phyloP scores from a whole-genome alignment of 1,139 yeast genomes.

The Citeromyces hawaiiensis region DNA sequence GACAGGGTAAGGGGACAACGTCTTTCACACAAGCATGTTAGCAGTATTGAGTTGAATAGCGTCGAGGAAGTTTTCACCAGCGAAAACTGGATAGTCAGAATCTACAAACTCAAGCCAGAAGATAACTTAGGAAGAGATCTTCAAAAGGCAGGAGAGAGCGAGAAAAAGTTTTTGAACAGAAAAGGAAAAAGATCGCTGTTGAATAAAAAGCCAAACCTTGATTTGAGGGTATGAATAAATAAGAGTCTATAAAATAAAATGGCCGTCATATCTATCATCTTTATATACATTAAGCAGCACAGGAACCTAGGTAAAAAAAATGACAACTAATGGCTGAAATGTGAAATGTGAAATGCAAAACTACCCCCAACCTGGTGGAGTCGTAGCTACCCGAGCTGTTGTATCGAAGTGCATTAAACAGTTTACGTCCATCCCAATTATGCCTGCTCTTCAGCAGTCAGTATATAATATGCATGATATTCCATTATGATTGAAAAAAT shows the following conservation, averaged over 20 bases:
- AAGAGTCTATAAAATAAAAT: too few species aligned
- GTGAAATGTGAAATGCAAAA: slow-evolving; percentile 55
- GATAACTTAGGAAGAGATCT: slow-evolving; percentile 81
- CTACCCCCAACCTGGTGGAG: too few species aligned
- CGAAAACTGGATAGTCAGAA: slow-evolving; percentile 94
- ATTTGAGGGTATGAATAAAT: slow-evolving; percentile 10
- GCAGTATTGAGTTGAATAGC: slow-evolving; percentile 52
- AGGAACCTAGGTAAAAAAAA: too few species aligned
- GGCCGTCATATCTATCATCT: too few species aligned
- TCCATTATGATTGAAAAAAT: too few species aligned
- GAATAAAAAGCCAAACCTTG: slow-evolving; percentile 18
- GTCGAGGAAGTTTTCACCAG: slow-evolving; percentile 92
- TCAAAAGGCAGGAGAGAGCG: slow-evolving; percentile 20
- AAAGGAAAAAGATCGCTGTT: slow-evolving; percentile 17
- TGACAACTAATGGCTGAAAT: too few species aligned
- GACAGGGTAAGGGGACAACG: slow-evolving; percentile 88
- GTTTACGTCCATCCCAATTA: too few species aligned
- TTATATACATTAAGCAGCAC: too few species aligned
- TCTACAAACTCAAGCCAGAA: slow-evolving; percentile 82
- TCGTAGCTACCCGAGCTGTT: too few species aligned
- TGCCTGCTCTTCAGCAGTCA: too few species aligned
- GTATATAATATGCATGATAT: too few species aligned
- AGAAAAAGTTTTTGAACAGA: slow-evolving; percentile 14
- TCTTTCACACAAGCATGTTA: slow-evolving; percentile 31
- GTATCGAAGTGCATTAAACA: too few species aligned